A percentile compares a stretch with the other conserved stretches of the same genome.
These are phyloP conservation scores for Acanthamoeba triangularis DNA, from an alignment of 208 protist species.

Conservation along the genomic window DNA sequence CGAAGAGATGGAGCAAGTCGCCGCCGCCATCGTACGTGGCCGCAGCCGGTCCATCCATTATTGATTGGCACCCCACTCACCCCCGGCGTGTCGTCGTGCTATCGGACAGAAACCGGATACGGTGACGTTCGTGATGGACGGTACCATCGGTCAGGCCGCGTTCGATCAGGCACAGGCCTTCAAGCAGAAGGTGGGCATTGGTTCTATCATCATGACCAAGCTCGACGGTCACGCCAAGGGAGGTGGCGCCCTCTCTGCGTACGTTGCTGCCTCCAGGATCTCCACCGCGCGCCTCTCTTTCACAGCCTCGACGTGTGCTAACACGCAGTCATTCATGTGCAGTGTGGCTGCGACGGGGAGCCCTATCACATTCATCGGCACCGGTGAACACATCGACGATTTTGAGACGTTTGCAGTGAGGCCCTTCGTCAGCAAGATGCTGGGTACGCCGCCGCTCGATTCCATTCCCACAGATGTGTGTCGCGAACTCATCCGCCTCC, in stretches of 20 bases:
- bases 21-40: conserved; percentile 76
- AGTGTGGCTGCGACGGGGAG: conserved; percentile 97
- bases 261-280: not conserved
- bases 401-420: conserved; percentile 95
- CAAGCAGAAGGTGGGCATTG: conserved; percentile 95
- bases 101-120: conserved; percentile 95
- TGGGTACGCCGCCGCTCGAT: conserved; percentile 77
- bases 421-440: conserved; percentile 90
- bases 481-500: not conserved
- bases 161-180: conserved; percentile 95
- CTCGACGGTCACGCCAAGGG: conserved; percentile 99
- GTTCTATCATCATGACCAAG: conserved; percentile 99
- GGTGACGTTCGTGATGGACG: conserved; percentile 99
- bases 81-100: no score
- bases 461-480: conserved; percentile 85
- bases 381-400: conserved; percentile 98
- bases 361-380: conserved; percentile 99
- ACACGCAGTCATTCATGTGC: not conserved
- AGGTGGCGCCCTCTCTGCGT: conserved; percentile 97
- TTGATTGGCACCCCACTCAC: not conserved
- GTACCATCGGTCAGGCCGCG: conserved; percentile 98
- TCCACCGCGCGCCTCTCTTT: not conserved
- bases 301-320: not conserved
- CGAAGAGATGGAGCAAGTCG: conserved; percentile 98
- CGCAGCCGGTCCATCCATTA: not conserved